phyloP scores from a whole-genome alignment of 345 rosid genomes.

The Pistacia integerrima region DNA sequence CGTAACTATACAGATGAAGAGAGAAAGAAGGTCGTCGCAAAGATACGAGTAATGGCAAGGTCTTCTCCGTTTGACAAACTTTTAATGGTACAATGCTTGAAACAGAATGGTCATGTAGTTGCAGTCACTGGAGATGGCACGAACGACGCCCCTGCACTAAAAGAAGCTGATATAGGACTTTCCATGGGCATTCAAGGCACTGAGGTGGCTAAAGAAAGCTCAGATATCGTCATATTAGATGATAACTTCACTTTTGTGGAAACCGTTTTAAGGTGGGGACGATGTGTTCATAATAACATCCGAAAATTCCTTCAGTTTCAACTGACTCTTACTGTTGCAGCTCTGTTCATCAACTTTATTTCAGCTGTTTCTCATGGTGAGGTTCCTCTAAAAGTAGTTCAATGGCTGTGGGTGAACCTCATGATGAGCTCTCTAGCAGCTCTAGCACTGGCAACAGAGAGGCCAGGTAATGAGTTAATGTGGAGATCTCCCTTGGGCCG shows the following conservation, averaged over 20 bases:
- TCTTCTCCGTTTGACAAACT: slow-evolving; percentile 75
- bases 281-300: slow-evolving; percentile 62
- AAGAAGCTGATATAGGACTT: slow-evolving; percentile 65
- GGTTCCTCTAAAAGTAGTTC: slow-evolving; percentile 60
- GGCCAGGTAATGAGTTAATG: slow-evolving; percentile 60
- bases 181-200: slow-evolving; percentile 73
- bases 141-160: slow-evolving; percentile 65
- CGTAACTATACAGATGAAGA: slow-evolving; percentile 53
- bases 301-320: slow-evolving; percentile 74
- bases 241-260: slow-evolving; percentile 62
- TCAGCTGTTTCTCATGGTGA: slow-evolving; percentile 63
- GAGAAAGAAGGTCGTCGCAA: slow-evolving; percentile 50
- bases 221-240: slow-evolving; percentile 65
- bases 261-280: slow-evolving; percentile 61
- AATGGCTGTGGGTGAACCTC: slow-evolving; percentile 69
- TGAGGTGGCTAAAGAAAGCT: slow-evolving; percentile 71
- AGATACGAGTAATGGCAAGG: slow-evolving; percentile 67
- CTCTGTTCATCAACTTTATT: slow-evolving; percentile 57
- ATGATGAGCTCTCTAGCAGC: slow-evolving; percentile 72
- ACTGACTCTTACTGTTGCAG: slow-evolving; percentile 62
- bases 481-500: slow-evolving; percentile 49
- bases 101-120: slow-evolving; percentile 62
- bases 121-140: slow-evolving; percentile 72
- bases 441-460: slow-evolving; percentile 65
- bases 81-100: slow-evolving; percentile 65